Conservation (phyloP, 192 early-diverging fungal genomes). For the Coemansia sp. region DNA sequence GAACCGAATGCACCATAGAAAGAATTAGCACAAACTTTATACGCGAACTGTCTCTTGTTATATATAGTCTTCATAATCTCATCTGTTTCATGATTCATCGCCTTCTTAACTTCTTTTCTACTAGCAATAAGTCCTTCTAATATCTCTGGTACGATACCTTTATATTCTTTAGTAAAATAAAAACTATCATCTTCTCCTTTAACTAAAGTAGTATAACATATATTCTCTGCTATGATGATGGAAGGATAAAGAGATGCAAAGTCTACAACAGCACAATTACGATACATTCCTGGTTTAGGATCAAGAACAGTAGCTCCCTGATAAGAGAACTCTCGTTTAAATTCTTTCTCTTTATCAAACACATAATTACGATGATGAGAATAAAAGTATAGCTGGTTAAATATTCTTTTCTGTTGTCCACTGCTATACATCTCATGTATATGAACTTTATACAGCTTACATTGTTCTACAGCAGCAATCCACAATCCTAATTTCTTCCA, state of each 20-base stretch:
- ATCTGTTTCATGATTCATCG: constrained; percentile 11
- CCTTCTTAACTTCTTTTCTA: constrained; percentile 11
- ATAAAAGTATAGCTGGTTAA: constrained; percentile 25
- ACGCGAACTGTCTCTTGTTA: constrained; percentile 28
- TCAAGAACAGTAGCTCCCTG: constrained; percentile 27
- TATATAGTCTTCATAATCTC: constrained; percentile 12
- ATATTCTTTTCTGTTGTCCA: constrained; percentile 37
- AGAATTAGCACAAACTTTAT: constrained; percentile 28
- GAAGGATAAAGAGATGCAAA: constrained; percentile 35
- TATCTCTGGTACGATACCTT: constrained; percentile 18
- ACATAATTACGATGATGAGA: constrained; percentile 15
- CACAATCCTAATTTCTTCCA: constrained; percentile 18
- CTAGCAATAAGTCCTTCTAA: constrained; percentile 7
- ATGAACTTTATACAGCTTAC: constrained; percentile 15
- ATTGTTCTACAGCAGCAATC: constrained; percentile 12
- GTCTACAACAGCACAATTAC: constrained; percentile 16
- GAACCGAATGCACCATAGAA: constrained; percentile 35
- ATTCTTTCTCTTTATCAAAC: constrained; percentile 16
- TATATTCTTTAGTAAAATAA: constrained; percentile 3
- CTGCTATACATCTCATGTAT: constrained; percentile 24
- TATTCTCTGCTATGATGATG: constrained; percentile 32
- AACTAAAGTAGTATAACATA: constrained; percentile 26
- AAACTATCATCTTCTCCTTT: constrained; percentile 5
- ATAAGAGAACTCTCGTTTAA: constrained; percentile 14
- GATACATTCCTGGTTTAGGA: constrained; percentile 22